Evolutionary conservation across 208 protist species (phyloP), one percentile per base, ranked within the genome.

Genomic region (Trichomonas gallinae): DNA sequence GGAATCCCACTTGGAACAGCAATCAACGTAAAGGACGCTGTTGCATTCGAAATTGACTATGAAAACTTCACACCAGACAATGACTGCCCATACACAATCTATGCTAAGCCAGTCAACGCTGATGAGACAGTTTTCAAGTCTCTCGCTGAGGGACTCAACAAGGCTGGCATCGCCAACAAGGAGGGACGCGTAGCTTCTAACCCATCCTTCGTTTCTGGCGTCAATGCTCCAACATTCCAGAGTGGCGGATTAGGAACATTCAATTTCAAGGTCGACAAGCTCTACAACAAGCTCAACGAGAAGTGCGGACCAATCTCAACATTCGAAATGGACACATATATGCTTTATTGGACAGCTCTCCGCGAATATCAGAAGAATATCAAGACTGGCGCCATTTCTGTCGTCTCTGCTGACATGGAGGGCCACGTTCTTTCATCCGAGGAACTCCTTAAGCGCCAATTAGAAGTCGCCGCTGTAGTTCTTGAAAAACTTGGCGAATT

Each of bases 51-150:
- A 51, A 48, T 93, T 51, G 87, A 93, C 15, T 93, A 44, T 51
- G 87, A 58, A 38, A 93, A 93, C 87, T 93, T 93, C 44, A 89
- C 40, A 46, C 81, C 81, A 85, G 87, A 93, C 2, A 93, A 51
- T 6, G 87, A 93, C 15, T 51, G 17, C 26, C 87, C 87, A 93
- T 93, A 51, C 26, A 23, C 11, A 38, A 93, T 93, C 44, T 93
- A 38, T 42, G 45, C 42, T 8, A 93, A 93, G 40, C 87, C 87
- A 93, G 87, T 93, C 15, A 42, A 42, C 34, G 87, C 87, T 31
- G n/a, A 93, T 51, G 44, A 42, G n/a, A 44, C 11, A n/a, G 26
- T 51, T 38, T 42, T 93, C 26, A 38, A 23, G 11, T 42, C 17
- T 34, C 42, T 93, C 38, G 87, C 42, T n/a, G 36, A 48, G 15